Conservation (phyloP, 331 rosid genomes). For the Rosa hybrid region DNA sequence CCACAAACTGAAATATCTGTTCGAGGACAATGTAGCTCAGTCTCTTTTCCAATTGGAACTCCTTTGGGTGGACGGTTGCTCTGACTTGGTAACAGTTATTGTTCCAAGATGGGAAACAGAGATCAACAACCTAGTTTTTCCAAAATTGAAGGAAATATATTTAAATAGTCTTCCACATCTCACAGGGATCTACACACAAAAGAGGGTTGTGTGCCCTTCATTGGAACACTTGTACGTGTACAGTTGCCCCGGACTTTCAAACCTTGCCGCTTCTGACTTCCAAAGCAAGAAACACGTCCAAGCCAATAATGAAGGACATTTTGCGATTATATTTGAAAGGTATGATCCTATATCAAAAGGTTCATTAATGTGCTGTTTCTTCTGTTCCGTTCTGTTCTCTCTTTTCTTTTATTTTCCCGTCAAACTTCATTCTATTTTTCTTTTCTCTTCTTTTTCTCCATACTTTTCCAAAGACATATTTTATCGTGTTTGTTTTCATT, state of each 20-base stretch:
- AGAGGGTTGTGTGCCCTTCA: not conserved
- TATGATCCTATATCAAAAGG: not conserved
- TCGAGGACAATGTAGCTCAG: not conserved
- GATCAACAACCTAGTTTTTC: not conserved
- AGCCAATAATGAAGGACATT: not conserved
- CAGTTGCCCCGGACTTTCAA: not conserved
- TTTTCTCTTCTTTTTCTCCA: too few relatives aligned
- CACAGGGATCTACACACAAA: fast-evolving
- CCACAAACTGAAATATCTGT: not conserved
- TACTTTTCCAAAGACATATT: too few relatives aligned
- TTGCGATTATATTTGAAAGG: not conserved
- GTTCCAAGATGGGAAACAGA: fast-evolving
- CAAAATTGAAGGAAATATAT: not conserved
- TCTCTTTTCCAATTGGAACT: not conserved
- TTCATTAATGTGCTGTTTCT: not conserved
- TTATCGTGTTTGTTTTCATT: too few relatives aligned
- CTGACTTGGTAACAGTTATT: not conserved
- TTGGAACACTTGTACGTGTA: not conserved
- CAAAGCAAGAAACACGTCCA: not conserved
- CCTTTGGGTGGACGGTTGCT: not conserved
- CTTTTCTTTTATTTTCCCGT: not conserved
- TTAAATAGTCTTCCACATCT: not conserved
- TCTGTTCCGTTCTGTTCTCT: not conserved
- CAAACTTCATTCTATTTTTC: not conserved
- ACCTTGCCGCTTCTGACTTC: not conserved